Percentiles rank a stretch among this genome's conserved stretches.
These are phyloP conservation scores for Aureobasidium namibiae DNA, from an alignment of 2,329 filamentous ascomycete species.

Conservation along the genomic window DNA sequence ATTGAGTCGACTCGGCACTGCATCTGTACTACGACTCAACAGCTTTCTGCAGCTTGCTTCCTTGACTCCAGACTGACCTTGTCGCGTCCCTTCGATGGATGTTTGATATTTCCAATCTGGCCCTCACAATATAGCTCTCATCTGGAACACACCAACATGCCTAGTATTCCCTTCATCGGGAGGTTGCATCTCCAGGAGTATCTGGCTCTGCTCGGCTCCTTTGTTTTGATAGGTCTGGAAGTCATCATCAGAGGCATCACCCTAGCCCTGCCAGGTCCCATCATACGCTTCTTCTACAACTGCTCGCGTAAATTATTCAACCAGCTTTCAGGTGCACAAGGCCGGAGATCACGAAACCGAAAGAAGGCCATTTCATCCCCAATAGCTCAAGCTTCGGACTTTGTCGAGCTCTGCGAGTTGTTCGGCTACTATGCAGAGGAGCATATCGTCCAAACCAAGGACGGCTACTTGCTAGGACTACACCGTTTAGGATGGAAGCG, in stretches of 20 bases:
- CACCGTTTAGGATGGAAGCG: conserved; percentile 78
- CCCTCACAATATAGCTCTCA: neutral
- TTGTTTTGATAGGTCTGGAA: conserved; percentile 75
- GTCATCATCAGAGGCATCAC: conserved; percentile 77
- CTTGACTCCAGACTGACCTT: neutral
- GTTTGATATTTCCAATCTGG: neutral
- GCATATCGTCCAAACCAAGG: conserved; percentile 87
- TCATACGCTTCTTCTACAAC: conserved; percentile 76
- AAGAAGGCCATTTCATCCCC: conserved; percentile 49
- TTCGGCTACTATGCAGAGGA: conserved; percentile 93
- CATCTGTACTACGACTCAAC: neutral
- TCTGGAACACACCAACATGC: conserved; percentile 30
- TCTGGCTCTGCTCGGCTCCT: conserved; percentile 73
- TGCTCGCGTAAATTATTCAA: conserved; percentile 79
- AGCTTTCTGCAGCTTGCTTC: neutral
- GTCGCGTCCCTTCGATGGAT: no score
- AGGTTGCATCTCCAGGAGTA: conserved; percentile 64
- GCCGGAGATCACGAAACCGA: conserved; percentile 57
- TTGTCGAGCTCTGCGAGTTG: conserved; percentile 84
- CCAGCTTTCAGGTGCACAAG: conserved; percentile 60
- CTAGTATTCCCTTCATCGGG: conserved; percentile 55
- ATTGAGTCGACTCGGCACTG: neutral
- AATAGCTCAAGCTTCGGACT: conserved; percentile 81
- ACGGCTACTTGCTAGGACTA: conserved; percentile 85
- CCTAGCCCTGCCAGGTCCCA: conserved; percentile 71